Evolutionary conservation across 306 rosid genomes (phyloP), one percentile per base, ranked within the genome.

Genomic region (Dryas alaskensis): DNA sequence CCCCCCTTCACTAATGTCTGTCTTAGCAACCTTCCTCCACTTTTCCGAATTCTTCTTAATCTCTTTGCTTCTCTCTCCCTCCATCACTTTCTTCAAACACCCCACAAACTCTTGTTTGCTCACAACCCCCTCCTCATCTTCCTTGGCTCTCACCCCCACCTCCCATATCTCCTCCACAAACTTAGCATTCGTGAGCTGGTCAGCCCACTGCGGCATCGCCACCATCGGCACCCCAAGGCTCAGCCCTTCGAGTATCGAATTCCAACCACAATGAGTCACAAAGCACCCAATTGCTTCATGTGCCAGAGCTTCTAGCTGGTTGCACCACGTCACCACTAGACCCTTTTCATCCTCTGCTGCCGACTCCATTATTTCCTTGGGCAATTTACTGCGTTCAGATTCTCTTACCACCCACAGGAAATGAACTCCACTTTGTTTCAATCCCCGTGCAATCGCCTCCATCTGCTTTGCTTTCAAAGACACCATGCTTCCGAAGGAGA

Each of bases 241-340:
- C 6, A 89, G 76, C 63, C 84, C 88, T 74, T 89, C 96, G 0
- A 89, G 86, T 6, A 92, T 90, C 0, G 90, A 90, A 17, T 90
- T 90, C 96, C 96, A 82, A 4, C 92, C 90, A 51, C 96, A 87
- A 13, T 87, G 92, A 0, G 87, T 86, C 73, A 87, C 89, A 78
- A 90, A 90, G 69, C 86, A 83, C 1, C 87, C 89, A 10, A 85
- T 73, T 11, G 88, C 83, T 71, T 74, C 65, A 73, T 89, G 79
- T 10, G 79, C 87, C 39, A 89, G 70, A 14, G 81, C 60, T 27
- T 89, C 89, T n/a, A 89, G 81, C 22, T 85, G 91, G 89, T 87
- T 87, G 31, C 91, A 87, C 89, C 89, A 86, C 0, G 65, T 12
- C 69, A 79, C 86, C 8, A 85, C 19, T 31, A 80, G 27, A 16